Evolutionary conservation across 495 filamentous ascomycete genomes (phyloP).

Genomic region (Tuber magnatum): DNA sequence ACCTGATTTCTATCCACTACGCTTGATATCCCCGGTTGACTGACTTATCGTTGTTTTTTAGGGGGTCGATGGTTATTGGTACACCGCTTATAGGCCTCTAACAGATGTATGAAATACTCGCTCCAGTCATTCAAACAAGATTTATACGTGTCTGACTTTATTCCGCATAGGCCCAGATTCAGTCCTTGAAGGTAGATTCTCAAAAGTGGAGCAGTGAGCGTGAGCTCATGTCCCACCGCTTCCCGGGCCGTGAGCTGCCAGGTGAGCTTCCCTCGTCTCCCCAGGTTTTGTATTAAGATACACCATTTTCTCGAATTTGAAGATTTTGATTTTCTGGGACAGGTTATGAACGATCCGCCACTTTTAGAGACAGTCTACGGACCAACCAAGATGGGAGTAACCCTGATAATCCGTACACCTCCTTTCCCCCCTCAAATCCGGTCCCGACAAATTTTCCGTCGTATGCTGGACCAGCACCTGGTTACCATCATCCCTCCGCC

Average conservation of each 20-base stretch:
- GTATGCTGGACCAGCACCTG: neutral
- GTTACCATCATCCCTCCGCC: neutral
- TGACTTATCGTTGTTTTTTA: neutral
- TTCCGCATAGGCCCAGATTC: conserved; percentile 27
- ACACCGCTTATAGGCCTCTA: conserved; percentile 26
- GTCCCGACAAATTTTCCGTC: neutral
- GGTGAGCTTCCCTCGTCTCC: conserved; percentile 8
- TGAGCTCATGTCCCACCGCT: conserved; percentile 3
- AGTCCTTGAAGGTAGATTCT: conserved; percentile 29
- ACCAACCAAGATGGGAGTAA: conserved; percentile 9
- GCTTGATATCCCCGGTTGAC: neutral
- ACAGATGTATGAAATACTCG: conserved; percentile 27
- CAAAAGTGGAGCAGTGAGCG: conserved; percentile 20
- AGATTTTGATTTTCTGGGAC: conserved; percentile 1
- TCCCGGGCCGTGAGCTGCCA: conserved; percentile 4
- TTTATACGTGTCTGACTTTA: conserved; percentile 9
- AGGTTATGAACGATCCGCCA: conserved; percentile 22
- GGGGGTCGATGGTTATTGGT: conserved; percentile 27
- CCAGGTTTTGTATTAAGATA: neutral
- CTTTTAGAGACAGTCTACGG: conserved; percentile 4
- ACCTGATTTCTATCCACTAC: conserved; percentile 2
- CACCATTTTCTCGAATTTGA: conserved; percentile 3
- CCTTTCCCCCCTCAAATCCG: neutral
- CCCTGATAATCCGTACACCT: neutral
- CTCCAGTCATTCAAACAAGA: neutral